Base-by-base conservation (phyloP, 1,284 basidiomycete species). In the Chondrostereum purpureum region DNA sequence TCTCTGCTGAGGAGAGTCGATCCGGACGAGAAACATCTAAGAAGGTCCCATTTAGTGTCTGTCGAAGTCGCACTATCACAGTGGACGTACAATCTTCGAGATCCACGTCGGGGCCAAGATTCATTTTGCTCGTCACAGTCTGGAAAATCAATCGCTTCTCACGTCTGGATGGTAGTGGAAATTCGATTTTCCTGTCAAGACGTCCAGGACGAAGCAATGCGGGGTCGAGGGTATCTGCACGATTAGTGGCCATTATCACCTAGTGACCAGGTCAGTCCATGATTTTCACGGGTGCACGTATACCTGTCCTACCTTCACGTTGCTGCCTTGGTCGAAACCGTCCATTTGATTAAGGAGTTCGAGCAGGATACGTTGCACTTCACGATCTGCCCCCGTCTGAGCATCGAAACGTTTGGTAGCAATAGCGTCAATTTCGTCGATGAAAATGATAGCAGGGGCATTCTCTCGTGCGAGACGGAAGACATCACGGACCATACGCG, bases 341-440 rank as follows among this genome's bases (percentile, higher is more conserved):
- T 99, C 96, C 96, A 99, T 99, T 64, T 99, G 96, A 63, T 97
- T 99, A 50, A 99, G 75, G 50, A 99, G 70, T 64, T 99, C 96
- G n/a, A 99, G 82, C 53, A 99, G 66, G 61, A 99, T 99, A 69
- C 96, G 92, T 66, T 99, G 96, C 14, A 99, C 96, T 69, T 99
- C 96, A 55, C 96, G 80, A 69, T 99, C 96, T 11, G 96, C 96
- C 60, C 96, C 96, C 1, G 96, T 99, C 65, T 99, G 96, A 3
- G 96, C 96, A 60, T 99, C 96, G 70, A 99, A 99, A 64, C 96
- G 93, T 68, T 99, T 99, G 33, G 96, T 99, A 3, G 96, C 96
- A 61, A 99, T 99, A 16, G 96, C 96, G 59, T 99, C 96, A 52
- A 99, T 94, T 64, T 99, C 95, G 63, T 98, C 95, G 61, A 99